Conservation (phyloP, 768 basidiomycete species). For the Tephrocybe sp. region DNA sequence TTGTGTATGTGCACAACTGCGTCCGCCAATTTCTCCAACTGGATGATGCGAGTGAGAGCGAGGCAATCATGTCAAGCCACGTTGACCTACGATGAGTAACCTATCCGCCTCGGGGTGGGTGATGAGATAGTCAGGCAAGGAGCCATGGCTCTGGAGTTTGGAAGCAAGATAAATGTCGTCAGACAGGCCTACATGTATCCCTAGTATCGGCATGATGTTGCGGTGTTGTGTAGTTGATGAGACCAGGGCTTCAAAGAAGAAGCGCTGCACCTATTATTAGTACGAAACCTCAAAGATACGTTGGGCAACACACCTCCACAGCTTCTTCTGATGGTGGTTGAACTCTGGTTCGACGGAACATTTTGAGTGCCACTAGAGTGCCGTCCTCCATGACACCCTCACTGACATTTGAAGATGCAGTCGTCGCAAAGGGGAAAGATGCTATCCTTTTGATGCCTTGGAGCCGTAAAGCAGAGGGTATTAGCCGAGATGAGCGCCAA, state of each 20-base stretch:
- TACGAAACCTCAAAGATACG: neutral
- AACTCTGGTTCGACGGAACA: slow-evolving; percentile 2
- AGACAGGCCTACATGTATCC: slow-evolving; percentile 4
- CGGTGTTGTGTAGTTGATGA: slow-evolving; percentile 5
- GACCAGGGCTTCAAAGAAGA: slow-evolving; percentile 12
- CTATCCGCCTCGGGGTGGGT: neutral
- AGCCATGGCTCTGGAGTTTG: slow-evolving; percentile 9
- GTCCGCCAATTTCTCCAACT: slow-evolving; percentile 13
- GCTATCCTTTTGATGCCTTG: neutral
- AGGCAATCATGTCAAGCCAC: neutral
- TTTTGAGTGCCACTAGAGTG: slow-evolving; percentile 2
- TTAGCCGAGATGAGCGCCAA: neutral
- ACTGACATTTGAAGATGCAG: slow-evolving; percentile 7
- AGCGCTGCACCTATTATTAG: slow-evolving; percentile 2
- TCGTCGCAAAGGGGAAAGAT: neutral
- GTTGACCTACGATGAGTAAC: slow-evolving; percentile 7
- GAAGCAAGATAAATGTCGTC: slow-evolving; percentile 7
- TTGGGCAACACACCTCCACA: neutral
- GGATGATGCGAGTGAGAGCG: neutral
- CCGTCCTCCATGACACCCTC: neutral
- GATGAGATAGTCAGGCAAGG: slow-evolving; percentile 6
- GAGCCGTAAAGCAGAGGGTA: neutral
- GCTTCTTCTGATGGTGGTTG: neutral
- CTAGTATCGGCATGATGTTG: slow-evolving; percentile 12
- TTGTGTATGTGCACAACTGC: slow-evolving; percentile 14